Conservation (phyloP, 306 rosid species). For the Sindora glabra region DNA sequence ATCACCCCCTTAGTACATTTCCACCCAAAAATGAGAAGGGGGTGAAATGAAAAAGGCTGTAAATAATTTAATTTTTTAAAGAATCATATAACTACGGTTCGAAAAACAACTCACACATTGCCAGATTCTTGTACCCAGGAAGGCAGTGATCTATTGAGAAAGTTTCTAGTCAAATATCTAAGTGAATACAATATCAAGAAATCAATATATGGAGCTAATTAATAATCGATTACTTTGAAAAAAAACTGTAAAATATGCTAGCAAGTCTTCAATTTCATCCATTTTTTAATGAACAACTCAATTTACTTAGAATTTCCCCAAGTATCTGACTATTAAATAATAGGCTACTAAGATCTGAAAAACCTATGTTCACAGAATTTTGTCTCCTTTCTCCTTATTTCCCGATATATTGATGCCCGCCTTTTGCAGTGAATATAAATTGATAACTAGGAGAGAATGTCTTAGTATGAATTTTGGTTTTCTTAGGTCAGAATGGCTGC, state of each 20-base stretch:
- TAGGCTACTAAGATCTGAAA: too few relatives aligned
- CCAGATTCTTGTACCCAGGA: slow-evolving; percentile 20
- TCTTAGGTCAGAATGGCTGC: slow-evolving; percentile 10
- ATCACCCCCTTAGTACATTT: too few relatives aligned
- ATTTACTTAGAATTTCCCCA: not conserved
- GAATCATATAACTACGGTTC: not conserved
- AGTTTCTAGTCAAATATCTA: slow-evolving; percentile 72
- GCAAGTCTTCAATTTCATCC: not conserved
- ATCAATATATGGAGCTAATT: not conserved
- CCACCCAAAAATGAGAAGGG: too few relatives aligned
- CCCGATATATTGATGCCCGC: not conserved
- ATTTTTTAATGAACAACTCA: not conserved
- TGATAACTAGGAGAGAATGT: not conserved
- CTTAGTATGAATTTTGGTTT: slow-evolving; percentile 37
- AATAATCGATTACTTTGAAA: too few relatives aligned
- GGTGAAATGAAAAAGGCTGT: too few relatives aligned
- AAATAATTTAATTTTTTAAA: too few relatives aligned
- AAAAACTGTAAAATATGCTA: too few relatives aligned
- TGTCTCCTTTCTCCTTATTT: too few relatives aligned
- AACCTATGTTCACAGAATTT: too few relatives aligned
- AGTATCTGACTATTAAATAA: too few relatives aligned
- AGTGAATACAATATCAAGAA: not conserved
- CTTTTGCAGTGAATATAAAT: not conserved
- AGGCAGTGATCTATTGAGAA: slow-evolving; percentile 49
- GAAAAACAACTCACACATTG: slow-evolving; percentile 33